phyloP scores from a whole-genome alignment of 768 basidiomycete species.

The Omphalotus guepiniiformis region DNA sequence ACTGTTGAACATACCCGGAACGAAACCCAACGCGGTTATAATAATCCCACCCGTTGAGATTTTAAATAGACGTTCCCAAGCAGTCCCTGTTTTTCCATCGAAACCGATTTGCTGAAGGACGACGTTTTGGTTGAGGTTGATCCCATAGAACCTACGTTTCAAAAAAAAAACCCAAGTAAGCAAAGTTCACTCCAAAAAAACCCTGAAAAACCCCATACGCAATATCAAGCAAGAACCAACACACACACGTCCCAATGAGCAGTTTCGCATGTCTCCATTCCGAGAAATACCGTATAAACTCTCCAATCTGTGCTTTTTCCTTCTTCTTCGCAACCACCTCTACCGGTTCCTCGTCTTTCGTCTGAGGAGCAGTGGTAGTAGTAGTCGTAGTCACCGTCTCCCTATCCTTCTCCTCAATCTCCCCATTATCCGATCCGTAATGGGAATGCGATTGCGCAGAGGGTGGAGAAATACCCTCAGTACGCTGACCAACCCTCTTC shows the following conservation, averaged over 20 bases:
- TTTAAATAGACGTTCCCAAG: conserved; percentile 66
- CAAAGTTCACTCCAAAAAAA: neutral
- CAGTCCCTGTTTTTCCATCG: conserved; percentile 49
- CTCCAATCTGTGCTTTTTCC: conserved; percentile 25
- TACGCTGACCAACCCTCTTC: conserved; percentile 21
- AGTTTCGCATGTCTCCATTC: conserved; percentile 68
- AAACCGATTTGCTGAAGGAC: conserved; percentile 74
- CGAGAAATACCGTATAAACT: conserved; percentile 64
- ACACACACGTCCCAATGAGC: conserved; percentile 60
- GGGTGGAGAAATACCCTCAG: conserved; percentile 1
- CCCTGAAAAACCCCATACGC: conserved; percentile 36
- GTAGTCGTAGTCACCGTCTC: neutral
- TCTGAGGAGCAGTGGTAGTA: neutral
- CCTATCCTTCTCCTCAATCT: conserved; percentile 18
- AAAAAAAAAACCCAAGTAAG: neutral
- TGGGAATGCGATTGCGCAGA: too few relatives aligned
- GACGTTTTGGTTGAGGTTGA: conserved; percentile 68
- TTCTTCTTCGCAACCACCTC: conserved; percentile 15
- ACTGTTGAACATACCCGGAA: conserved; percentile 52
- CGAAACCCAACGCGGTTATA: conserved; percentile 71
- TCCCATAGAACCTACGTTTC: conserved; percentile 61
- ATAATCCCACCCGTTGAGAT: conserved; percentile 66
- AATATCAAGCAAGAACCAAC: conserved; percentile 77
- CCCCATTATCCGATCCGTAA: conserved; percentile 4
- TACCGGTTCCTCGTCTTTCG: conserved; percentile 6